Conservation (phyloP, 306 rosid species). For the Cucumis sativus region Cucumber_9930_V3 NC_026655.2:28490001-28490500, state of each 20-base stretch:
- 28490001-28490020: constrained; percentile 55
- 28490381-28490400: neutral
- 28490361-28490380: neutral
- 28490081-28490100: constrained; percentile 31
- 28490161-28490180: constrained; percentile 40
- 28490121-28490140: constrained; percentile 36
- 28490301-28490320: constrained; percentile 12
- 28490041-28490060: constrained; percentile 22
- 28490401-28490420: neutral
- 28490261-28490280: constrained; percentile 27
- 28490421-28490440: neutral
- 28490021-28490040: constrained; percentile 38
- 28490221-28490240: constrained; percentile 35
- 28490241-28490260: constrained; percentile 33
- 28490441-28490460: neutral
- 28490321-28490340: constrained; percentile 25
- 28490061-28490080: constrained; percentile 48
- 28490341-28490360: neutral
- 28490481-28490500: neutral
- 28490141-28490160: constrained; percentile 27
- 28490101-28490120: constrained; percentile 31
- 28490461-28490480: neutral
- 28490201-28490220: constrained; percentile 30
- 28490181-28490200: constrained; percentile 31
- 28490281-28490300: constrained; percentile 31